Base-by-base conservation (phyloP, 164 flowering plant genomes). In the Magnolia officinalis region DNA sequence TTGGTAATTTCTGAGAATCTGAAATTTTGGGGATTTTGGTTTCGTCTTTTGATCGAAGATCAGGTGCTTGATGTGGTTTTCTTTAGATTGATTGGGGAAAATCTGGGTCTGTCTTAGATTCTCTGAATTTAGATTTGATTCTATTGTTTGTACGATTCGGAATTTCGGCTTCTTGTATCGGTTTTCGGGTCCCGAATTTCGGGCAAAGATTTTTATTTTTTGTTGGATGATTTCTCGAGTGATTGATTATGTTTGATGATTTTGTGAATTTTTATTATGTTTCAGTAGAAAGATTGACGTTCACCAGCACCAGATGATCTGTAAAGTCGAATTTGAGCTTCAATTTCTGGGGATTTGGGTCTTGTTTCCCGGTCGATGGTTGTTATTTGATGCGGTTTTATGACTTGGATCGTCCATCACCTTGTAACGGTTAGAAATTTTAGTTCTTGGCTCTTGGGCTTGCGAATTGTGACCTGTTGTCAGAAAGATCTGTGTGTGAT, bases 211-310 rank as follows among this genome's bases (percentile, higher is more conserved):
- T 26, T 24, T 26, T 26, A 26, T 26, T 26, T 26, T 26, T 16
- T 64, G 67, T 21, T 64, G 18, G 67, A 64, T 64, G 67, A 64
- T 64, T 64, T 16, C 21, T 16, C 9, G 20, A 64, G 29, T 26
- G 29, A 26, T 26, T 26, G 29, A 26, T 26, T 26, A 20, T 18
- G 21, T 19, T 8, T 18, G 67, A 64, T 18, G 23, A 64, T 19
- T 64, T 64, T 64, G 67, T 64, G 67, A 64, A 64, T 64, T 59
- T 64, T 64, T 19, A 64, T 64, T 64, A 18, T 19, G 67, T 64
- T 64, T 64, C 67, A 64, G 18, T 64, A 18, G 23, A 64, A 8
- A 64, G 45, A 37, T 37, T 37, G 45, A 37, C 45, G 45, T 37
- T 37, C 45, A 37, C 6, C 45, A 4, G 45, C 45, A 5, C 45